Evolutionary conservation across 805 yeast species (phyloP).

Genomic region (Wilhelminamyces savonicus): DNA sequence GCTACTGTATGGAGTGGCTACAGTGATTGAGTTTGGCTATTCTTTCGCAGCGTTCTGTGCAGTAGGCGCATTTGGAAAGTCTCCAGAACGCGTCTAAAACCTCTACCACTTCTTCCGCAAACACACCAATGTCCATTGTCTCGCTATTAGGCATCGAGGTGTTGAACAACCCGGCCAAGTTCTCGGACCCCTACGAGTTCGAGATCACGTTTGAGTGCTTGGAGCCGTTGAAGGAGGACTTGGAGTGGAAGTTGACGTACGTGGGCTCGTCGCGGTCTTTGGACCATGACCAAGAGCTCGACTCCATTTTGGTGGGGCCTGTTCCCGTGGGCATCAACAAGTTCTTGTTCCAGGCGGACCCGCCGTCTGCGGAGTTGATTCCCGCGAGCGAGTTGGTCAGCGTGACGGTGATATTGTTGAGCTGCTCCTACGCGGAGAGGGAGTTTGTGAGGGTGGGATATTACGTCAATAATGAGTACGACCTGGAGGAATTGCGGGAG

Average conservation of each 20-base stretch:
- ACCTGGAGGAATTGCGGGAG: conserved; percentile 84
- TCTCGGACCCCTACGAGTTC: conserved; percentile 89
- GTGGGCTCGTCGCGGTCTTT: conserved; percentile 93
- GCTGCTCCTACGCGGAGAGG: conserved; percentile 88
- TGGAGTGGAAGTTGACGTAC: conserved; percentile 96
- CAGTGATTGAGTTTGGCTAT: too few species aligned
- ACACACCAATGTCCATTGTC: conserved; percentile 97
- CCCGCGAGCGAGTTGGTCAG: conserved; percentile 95
- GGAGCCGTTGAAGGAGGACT: conserved; percentile 84
- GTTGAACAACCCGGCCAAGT: conserved; percentile 89
- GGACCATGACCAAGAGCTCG: conserved; percentile 96
- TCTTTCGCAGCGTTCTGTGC: too few species aligned
- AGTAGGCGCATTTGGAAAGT: too few species aligned
- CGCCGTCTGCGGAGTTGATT: conserved; percentile 88
- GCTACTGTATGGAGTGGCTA: too few species aligned
- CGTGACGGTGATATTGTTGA: conserved; percentile 87
- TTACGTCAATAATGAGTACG: conserved; percentile 96
- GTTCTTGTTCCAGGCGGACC: conserved; percentile 89
- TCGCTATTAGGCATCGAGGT: conserved; percentile 88
- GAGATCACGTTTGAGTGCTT: conserved; percentile 97
- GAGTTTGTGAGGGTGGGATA: conserved; percentile 97
- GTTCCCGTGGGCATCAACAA: conserved; percentile 97
- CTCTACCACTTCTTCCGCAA: too few species aligned
- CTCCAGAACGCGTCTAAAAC: too few species aligned
- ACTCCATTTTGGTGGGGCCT: conserved; percentile 95